Evolutionary conservation across 257 asterid species (phyloP), one percentile per base, ranked within the genome.

Genomic region (Voacanga thouarsii): DNA sequence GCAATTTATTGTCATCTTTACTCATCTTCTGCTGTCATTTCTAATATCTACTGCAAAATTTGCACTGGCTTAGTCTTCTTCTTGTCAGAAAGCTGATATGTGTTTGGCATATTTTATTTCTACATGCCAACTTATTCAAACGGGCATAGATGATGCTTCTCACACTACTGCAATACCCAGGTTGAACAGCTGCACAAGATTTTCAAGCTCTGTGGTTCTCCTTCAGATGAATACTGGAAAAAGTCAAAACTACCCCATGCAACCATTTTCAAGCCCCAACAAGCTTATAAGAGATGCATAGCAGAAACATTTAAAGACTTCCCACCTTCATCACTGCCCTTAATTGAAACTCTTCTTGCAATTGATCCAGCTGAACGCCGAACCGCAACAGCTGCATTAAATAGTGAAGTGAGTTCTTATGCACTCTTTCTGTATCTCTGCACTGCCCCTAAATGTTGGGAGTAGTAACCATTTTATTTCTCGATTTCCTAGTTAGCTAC

Each of bases 131-230:
- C 68, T 66, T 50, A 8, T 45, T 26, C 16, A 78, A 7, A 33
- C 2, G 23, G 60, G 45, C 67, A 72, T 39, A 23, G 39, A 37
- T 73, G 57, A 53, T 23, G 23, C 60, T 59, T 41, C 28, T 43
- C 18, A 51, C 19, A 56, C 77, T 82, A 10, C 71, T 61, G 57
- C 80, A 33, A 77, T 80, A 56, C 74, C 74, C 77, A 91, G 97
- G 98, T 93, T 82, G 97, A 93, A 82, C 98, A 93, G 73, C 93
- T 93, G 79, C 97, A 93, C 88, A 88, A 91, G 87, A 93, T 93
- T 77, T 93, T 93, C 87, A 93, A 93, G 91, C 89, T 93, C 43
- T 91, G 97, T 9, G 98, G 98, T 79, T 93, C 98, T 61, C 98
- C 98, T 4, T 76, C 93, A 12, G 93, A 91, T 37, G 96, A 91